Percentiles rank a stretch among this genome's conserved stretches.
phyloP scores from a whole-genome alignment of 345 rosid genomes.

The Rhodamnia argentea region DNA sequence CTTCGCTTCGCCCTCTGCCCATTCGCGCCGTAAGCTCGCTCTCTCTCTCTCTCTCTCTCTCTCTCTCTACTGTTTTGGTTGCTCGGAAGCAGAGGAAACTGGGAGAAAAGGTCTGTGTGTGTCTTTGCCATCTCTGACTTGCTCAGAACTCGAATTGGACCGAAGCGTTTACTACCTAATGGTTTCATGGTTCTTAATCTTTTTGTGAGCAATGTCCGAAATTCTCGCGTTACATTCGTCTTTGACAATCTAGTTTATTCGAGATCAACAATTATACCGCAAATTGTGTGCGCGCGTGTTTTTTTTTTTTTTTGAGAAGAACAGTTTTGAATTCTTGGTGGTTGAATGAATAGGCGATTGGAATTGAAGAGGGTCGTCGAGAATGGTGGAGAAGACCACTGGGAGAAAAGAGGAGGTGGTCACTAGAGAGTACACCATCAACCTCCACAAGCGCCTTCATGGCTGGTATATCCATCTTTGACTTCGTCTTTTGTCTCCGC shows the following conservation, averaged over 20 bases:
- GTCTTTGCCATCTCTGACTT: not conserved
- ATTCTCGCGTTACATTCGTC: no score
- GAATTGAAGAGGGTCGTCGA: not conserved
- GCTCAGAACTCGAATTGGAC: not conserved
- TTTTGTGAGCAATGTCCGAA: not conserved
- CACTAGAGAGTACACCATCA: conserved; percentile 27
- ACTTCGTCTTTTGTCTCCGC: not conserved
- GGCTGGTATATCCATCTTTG: conserved; percentile 11
- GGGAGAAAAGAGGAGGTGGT: conserved; percentile 32
- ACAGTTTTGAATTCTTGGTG: not conserved
- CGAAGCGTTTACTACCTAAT: fast-evolving
- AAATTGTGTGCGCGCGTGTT: no score
- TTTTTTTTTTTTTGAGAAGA: no score
- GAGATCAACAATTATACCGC: not conserved
- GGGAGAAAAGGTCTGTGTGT: not conserved
- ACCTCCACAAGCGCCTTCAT: conserved; percentile 35
- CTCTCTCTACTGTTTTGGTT: not conserved
- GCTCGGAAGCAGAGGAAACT: not conserved
- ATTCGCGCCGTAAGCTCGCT: not conserved
- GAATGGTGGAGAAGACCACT: conserved; percentile 17
- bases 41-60: not conserved
- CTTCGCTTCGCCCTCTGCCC: not conserved
- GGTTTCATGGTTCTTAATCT: not conserved
- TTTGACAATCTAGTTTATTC: not conserved
- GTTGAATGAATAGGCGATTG: not conserved